Conservation (phyloP, 208 protist species). For the Acanthamoeba healyi region DNA sequence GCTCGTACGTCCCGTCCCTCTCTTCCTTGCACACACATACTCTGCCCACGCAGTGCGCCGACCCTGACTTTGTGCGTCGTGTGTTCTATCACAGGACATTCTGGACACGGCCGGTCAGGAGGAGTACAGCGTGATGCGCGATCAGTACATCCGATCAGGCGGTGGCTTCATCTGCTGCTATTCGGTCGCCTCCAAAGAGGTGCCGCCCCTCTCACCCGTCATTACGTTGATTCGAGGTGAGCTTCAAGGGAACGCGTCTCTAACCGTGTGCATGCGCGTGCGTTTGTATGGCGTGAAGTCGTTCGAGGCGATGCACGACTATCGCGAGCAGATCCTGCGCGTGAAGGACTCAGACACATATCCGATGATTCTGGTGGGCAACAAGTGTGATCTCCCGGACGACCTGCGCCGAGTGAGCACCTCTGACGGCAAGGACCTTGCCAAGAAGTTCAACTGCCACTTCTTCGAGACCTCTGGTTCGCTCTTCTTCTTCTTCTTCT, state of each 20-base stretch:
- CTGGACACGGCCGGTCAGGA: conserved; percentile 90
- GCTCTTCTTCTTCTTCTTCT: background rate
- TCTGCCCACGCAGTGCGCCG: no score
- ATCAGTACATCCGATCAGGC: conserved; percentile 85
- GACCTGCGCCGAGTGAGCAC: conserved; percentile 81
- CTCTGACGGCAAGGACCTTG: conserved; percentile 80
- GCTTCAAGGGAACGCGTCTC: no score
- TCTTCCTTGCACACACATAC: background rate
- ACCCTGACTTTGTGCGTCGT: background rate
- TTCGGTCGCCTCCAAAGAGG: conserved; percentile 81
- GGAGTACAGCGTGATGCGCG: conserved; percentile 91
- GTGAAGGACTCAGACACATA: conserved; percentile 74
- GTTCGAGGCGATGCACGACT: conserved; percentile 41
- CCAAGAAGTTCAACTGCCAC: conserved; percentile 58
- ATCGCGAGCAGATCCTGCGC: conserved; percentile 69
- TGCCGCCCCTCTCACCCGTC: background rate
- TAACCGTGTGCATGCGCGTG: background rate
- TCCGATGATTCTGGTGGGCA: conserved; percentile 89
- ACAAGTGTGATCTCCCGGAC: conserved; percentile 89
- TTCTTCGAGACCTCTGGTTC: conserved; percentile 88
- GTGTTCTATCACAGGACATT: conserved; percentile 85
- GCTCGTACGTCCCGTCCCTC: conserved; percentile 12
- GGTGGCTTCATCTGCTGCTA: conserved; percentile 89
- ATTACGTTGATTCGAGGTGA: no score
- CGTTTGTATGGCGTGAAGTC: background rate